Evolutionary conservation across 352 stramenopile species (phyloP).

Genomic region (Pythium periplocum): DNA sequence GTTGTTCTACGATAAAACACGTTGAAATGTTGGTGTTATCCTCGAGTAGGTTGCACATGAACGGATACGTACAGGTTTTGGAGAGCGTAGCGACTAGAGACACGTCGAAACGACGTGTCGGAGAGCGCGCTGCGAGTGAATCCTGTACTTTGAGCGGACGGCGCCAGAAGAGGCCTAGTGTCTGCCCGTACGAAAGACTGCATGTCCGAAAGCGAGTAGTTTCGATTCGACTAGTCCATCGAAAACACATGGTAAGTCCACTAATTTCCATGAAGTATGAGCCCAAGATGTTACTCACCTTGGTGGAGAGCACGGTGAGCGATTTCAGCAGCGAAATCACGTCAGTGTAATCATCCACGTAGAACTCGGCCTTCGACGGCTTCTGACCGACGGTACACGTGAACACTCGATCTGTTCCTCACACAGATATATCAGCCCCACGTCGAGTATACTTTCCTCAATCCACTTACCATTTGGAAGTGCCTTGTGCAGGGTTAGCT

Average conservation of each 20-base stretch:
- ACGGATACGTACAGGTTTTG: slow-evolving; percentile 42
- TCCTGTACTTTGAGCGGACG: slow-evolving; percentile 26
- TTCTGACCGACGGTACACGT: slow-evolving; percentile 98
- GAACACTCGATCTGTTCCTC: slow-evolving; percentile 76
- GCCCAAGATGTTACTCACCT: slow-evolving; percentile 27
- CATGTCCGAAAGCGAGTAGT: slow-evolving; percentile 83
- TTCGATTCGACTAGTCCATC: slow-evolving; percentile 57
- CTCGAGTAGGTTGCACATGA: not conserved
- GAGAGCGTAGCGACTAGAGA: slow-evolving; percentile 44
- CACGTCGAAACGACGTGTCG: slow-evolving; percentile 49
- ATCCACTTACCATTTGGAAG: slow-evolving; percentile 34
- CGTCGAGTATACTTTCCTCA: not conserved
- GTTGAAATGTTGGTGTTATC: not conserved
- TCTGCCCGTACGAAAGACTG: slow-evolving; percentile 61
- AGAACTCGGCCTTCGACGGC: slow-evolving; percentile 94
- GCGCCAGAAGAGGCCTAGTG: slow-evolving; percentile 45
- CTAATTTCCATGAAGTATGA: not conserved
- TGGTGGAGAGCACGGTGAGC: slow-evolving; percentile 67
- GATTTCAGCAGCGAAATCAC: slow-evolving; percentile 90
- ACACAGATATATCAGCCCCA: too few relatives aligned
- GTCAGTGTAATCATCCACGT: slow-evolving; percentile 94
- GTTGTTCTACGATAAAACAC: slow-evolving; percentile 29
- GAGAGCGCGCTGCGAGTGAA: slow-evolving; percentile 36
- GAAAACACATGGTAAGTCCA: slow-evolving; percentile 2
- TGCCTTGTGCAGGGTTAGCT: slow-evolving; percentile 31